Base-by-base conservation (phyloP, 1,284 basidiomycete species). In the Phenoliferia sp. region DNA sequence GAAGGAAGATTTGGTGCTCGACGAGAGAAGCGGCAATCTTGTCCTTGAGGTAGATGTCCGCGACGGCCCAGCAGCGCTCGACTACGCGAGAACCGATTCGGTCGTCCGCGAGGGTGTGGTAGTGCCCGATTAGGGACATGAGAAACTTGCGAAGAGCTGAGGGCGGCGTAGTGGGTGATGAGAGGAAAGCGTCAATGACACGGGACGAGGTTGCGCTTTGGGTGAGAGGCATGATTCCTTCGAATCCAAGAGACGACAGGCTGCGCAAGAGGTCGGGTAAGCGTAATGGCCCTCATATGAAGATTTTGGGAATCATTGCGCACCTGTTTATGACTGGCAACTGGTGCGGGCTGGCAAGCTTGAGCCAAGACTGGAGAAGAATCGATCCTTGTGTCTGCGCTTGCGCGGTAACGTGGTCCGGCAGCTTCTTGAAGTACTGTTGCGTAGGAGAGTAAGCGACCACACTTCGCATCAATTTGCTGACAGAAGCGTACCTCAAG, bases 11-110 rank as follows among this genome's bases (percentile, higher is more conserved):
- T 70, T 92, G 88, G 65, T 90, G 84, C 32, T 68, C 63, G 29
- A 92, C 80, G 15, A 95, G 80, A 16, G 89, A 89, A 19, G 86
- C 85, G 1, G 90, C 92, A 61, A 97, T 91, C 79, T 94, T 94
- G 80, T 95, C 92, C 89, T 90, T 93, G 73, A 95, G 84, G 80
- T 89, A 96, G 1, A 91, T 89, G 80, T 97, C 94, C 19, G 90
- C 88, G 67, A 85, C 86, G 1, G 84, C 85, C 90, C 92, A 97
- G 73, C 89, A 89, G 31, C 88, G 86, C 75, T 94, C 94, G 3
- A 86, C 90, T 0, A 97, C 87, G 61, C 92, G 84, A 73, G 90
- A 92, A 59, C 94, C 94, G 71, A 95, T 86, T 31, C 89, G 86
- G 77, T 95, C 90, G 76, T 93, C 87, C 2, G 90, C 89, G 29